These are phyloP conservation scores for Melanomma pulvis-pyrius DNA, from an alignment of 495 filamentous ascomycete species.

Conservation along the genomic window DNA sequence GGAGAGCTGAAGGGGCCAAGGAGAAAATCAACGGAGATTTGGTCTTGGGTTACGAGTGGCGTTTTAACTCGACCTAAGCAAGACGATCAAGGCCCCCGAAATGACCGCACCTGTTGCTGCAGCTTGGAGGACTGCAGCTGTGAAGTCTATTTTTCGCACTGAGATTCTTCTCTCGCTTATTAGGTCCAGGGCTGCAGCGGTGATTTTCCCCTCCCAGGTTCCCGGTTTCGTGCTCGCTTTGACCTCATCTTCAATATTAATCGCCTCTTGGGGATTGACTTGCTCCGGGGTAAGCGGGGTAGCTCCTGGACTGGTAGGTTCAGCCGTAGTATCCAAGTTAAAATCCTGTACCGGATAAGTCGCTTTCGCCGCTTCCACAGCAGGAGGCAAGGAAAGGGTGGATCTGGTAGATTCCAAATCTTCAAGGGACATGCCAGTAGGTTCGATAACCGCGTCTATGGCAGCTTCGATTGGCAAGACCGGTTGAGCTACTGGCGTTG, in stretches of 20 bases:
- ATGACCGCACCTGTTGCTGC: slow-evolving; percentile 71
- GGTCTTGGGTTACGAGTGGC: neutral
- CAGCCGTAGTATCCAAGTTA: neutral
- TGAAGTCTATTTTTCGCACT: slow-evolving; percentile 73
- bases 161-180: slow-evolving; percentile 72
- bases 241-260: slow-evolving; percentile 28
- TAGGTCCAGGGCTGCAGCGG: slow-evolving; percentile 48
- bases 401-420: neutral
- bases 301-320: neutral
- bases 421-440: slow-evolving; percentile 4
- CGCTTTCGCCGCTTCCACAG: neutral
- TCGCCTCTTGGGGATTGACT: neutral
- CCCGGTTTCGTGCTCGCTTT: neutral
- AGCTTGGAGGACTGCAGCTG: slow-evolving; percentile 69
- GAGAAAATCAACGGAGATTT: neutral
- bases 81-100: slow-evolving; percentile 59
- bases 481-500: slow-evolving; percentile 16
- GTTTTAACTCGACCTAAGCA: slow-evolving; percentile 56
- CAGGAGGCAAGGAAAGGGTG: neutral
- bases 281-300: neutral
- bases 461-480: slow-evolving; percentile 25
- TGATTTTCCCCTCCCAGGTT: slow-evolving; percentile 17
- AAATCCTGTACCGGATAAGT: neutral
- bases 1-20: neutral
- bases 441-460: slow-evolving; percentile 1